Evolutionary conservation across 2,329 filamentous ascomycete species (phyloP).

Genomic region (Penicillium digitatum): DNA sequence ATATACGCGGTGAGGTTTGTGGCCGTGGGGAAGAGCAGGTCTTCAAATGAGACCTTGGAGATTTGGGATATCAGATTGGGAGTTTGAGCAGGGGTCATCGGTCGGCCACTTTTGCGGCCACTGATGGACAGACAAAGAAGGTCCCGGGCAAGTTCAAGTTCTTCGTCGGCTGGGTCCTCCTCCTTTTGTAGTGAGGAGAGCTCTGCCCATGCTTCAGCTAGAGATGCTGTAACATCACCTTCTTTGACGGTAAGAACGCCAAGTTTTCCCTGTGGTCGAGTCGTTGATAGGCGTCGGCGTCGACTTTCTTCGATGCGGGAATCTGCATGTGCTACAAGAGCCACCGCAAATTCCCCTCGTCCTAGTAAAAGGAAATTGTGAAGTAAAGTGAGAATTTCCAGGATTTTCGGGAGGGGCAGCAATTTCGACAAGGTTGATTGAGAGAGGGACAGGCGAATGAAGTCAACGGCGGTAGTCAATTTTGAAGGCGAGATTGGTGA

Average conservation of each 20-base stretch:
- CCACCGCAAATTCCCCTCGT: slow-evolving; percentile 85
- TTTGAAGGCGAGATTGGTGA: slow-evolving; percentile 70
- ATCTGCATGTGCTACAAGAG: slow-evolving; percentile 80
- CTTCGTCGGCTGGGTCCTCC: slow-evolving; percentile 69
- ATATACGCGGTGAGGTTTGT: slow-evolving; percentile 68
- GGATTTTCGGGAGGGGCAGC: slow-evolving; percentile 70
- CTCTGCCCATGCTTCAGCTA: slow-evolving; percentile 73
- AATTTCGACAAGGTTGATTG: slow-evolving; percentile 78
- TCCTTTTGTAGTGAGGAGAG: slow-evolving; percentile 73
- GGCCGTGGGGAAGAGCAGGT: slow-evolving; percentile 75
- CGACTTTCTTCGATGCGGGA: slow-evolving; percentile 66
- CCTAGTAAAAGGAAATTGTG: slow-evolving; percentile 84
- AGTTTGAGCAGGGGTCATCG: slow-evolving; percentile 23
- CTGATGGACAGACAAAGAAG: slow-evolving; percentile 61
- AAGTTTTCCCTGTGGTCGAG: slow-evolving; percentile 54
- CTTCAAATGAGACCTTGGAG: slow-evolving; percentile 59
- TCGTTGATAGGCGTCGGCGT: slow-evolving; percentile 57
- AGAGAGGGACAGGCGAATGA: slow-evolving; percentile 76
- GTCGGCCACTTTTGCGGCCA: slow-evolving; percentile 34
- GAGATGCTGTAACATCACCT: slow-evolving; percentile 72
- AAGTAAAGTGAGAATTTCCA: slow-evolving; percentile 71
- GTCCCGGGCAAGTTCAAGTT: slow-evolving; percentile 76
- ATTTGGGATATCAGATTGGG: slow-evolving; percentile 34
- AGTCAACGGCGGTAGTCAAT: slow-evolving; percentile 67
- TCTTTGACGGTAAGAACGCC: slow-evolving; percentile 72